Evolutionary conservation across 805 yeast genomes (phyloP), one percentile per base, ranked within the genome.

Genomic region (Ogataea trehaloabstinens): DNA sequence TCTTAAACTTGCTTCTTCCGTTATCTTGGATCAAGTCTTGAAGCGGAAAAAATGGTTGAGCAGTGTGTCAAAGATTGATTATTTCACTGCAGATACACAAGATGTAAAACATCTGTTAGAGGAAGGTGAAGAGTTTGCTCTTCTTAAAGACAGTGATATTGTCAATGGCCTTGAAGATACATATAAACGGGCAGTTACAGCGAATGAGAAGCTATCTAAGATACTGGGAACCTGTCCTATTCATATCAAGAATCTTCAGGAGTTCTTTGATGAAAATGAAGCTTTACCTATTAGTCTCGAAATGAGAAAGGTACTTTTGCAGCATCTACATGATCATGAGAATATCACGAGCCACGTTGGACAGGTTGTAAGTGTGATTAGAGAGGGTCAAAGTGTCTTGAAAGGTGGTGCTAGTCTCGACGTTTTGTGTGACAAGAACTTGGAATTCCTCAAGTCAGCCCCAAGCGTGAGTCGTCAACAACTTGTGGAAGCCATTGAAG

Each of bases 271-370:
- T 2, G 38, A 39, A 22, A 44, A 40, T 30, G 46, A 45, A 13
- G n/a, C 20, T 2, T 37, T 50, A 12, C 53, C 58, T 7, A 24
- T 52, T 18, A 44, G 42, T 12, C 7, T 12, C 10, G 39, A 40
- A 19, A 6, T 46, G 12, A 28, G 52, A 28, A 28, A 21, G 8
- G 80, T 81, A 52, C 81, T 91, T 2, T 68, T 88, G 67, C 75
- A 78, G 56, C 79, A 83, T 52, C 60, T 87, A 34, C 95, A 87
- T 51, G 89, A 83, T 41, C 76, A 85, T 41, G 75, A 88, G 4
- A 80, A 88, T 1, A 81, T 81, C 51, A 65, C 79, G 2, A 33
- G 31, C 12, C 51, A 45, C 32, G 20, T 49, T 4, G 49, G 47
- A 12, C 33, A 28, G 13, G 19, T 47, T 5, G 31, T 40, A 1